Base-by-base conservation (phyloP, 2,329 filamentous ascomycete genomes). In the Volutella citrinella region DNA sequence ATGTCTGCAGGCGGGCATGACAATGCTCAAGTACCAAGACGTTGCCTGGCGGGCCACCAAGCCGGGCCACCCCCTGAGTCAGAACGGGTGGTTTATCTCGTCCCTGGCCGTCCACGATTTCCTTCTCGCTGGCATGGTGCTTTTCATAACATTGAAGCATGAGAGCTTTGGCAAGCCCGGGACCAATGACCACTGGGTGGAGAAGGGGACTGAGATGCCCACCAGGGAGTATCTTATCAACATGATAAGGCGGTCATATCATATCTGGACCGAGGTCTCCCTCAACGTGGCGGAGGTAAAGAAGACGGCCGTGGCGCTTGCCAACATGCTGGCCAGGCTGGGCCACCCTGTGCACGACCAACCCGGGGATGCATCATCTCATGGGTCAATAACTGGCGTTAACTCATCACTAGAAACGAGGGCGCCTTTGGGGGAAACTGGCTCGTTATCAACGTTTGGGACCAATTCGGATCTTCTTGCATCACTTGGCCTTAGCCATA, bases 21-120 rank as follows among this genome's bases (percentile, higher is more conserved):
- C 59, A 9, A 53, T 79, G 26, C 60, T 79, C 3, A 53, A 59
- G 2, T 69, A 68, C 38, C 76, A 79, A 49, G 45, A 60, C 20
- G 52, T 55, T 19, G 67, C 77, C 26, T 68, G 68, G 52, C 59
- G 71, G 30, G 70, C 68, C 2, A 66, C 63, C 4, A 66, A 69
- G 36, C 75, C 76, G 0, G 76, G 76, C 2, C 72, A 72, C 6
- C 60, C 74, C 17, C 56, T 83, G 11, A 61, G 65, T 40, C 60
- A 65, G 19, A 67, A 73, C 22, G 66, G 68, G 6, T 80, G 76
- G 72, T 79, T 80, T 45, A 54, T 80, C 14, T 72, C 70, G 4
- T 74, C 73, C 1, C 57, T 82, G 5, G 69, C 72, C 10, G 68
- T 76, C 32, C 76, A 80, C 31, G 78, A 83, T 49, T 82, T 77